Evolutionary conservation across 106 monocot genomes (phyloP).

Genomic region (Gastrodia elata): DNA sequence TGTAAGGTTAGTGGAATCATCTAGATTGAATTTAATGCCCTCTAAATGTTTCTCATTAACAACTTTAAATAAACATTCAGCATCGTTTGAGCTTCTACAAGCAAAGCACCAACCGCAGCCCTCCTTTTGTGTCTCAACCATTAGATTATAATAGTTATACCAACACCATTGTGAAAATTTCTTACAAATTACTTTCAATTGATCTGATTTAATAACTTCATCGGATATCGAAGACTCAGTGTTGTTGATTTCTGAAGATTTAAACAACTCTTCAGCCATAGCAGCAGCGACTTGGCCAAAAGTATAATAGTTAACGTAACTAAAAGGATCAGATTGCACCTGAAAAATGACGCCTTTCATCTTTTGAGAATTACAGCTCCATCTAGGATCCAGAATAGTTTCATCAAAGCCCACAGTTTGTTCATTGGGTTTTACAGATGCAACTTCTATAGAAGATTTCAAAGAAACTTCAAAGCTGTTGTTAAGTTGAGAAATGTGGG

Average conservation of each 20-base stretch:
- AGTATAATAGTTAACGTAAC: conserved; percentile 68
- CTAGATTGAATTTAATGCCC: conserved; percentile 18
- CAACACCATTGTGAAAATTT: conserved; percentile 25
- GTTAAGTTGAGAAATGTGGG: conserved; percentile 9
- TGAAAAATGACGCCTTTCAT: conserved; percentile 12
- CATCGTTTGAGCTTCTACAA: conserved; percentile 39
- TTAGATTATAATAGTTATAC: conserved; percentile 35
- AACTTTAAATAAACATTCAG: conserved; percentile 55
- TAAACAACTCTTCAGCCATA: conserved; percentile 45
- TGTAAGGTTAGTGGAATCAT: conserved; percentile 16
- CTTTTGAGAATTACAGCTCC: conserved; percentile 10
- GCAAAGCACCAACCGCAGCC: conserved; percentile 90
- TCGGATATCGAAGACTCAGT: conserved; percentile 25
- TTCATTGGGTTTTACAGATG: conserved; percentile 11
- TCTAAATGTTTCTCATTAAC: conserved; percentile 32
- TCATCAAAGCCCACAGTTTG: conserved; percentile 11
- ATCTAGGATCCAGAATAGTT: conserved; percentile 1
- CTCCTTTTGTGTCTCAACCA: conserved; percentile 45
- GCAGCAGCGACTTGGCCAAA: conserved; percentile 69
- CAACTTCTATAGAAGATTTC: conserved; percentile 4
- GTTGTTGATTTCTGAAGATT: conserved; percentile 24
- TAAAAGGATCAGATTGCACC: conserved; percentile 31
- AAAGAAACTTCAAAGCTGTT: conserved; percentile 10
- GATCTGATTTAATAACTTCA: conserved; percentile 42
- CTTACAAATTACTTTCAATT: conserved; percentile 49